These are phyloP conservation scores for Arctium lappa DNA, from an alignment of 129 eudicot genomes.

Conservation along the genomic window DNA sequence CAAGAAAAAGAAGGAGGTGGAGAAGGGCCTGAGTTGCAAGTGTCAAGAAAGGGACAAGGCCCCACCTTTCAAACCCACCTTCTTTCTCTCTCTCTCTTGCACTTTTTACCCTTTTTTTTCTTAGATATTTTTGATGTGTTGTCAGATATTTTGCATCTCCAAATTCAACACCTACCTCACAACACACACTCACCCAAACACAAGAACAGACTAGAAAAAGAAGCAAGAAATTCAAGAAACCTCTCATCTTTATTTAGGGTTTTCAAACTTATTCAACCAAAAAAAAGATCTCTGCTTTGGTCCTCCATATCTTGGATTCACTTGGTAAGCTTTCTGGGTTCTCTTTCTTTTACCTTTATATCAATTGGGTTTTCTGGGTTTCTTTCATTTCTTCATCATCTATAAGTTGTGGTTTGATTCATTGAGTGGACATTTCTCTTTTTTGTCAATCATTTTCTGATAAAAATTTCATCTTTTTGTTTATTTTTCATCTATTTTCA, in stretches of 20 bases:
- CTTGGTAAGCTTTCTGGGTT: constrained; percentile 35
- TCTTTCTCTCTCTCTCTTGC: constrained; percentile 31
- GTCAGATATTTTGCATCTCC: constrained; percentile 35
- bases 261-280: constrained; percentile 5
- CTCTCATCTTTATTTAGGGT: constrained; percentile 23
- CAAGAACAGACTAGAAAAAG: constrained; percentile 14
- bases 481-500: neutral
- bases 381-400: constrained; percentile 19
- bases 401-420: constrained; percentile 11
- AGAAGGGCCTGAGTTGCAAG: constrained; percentile 31
- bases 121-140: constrained; percentile 28
- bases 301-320: neutral
- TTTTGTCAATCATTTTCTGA: constrained; percentile 1
- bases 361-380: constrained; percentile 25
- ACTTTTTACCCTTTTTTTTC: constrained; percentile 22
- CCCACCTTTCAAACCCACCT: constrained; percentile 47
- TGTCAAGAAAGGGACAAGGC: constrained; percentile 63
- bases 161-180: constrained; percentile 38
- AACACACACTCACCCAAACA: constrained; percentile 32
- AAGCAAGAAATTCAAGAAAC: neutral
- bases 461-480: neutral
- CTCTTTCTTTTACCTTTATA: constrained; percentile 14
- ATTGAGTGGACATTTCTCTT: neutral
- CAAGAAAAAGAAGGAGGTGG: neutral
- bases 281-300: constrained; percentile 20